These are phyloP conservation scores for Salix viminalis DNA, from an alignment of 345 rosid genomes.

Conservation along the genomic window DNA sequence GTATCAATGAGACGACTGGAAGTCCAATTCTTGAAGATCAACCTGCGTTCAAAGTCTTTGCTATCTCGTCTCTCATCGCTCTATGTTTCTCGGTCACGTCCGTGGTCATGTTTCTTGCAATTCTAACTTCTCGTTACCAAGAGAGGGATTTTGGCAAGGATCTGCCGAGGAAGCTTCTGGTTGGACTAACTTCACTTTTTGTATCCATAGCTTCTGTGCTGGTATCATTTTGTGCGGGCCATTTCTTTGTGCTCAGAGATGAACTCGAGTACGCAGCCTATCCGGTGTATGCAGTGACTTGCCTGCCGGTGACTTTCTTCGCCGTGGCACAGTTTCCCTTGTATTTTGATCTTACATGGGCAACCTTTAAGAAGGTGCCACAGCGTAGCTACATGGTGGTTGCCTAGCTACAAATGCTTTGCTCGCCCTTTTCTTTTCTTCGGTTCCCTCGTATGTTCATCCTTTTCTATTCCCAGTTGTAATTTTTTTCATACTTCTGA, in stretches of 20 bases:
- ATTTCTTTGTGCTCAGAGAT: constrained; percentile 38
- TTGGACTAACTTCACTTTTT: constrained; percentile 18
- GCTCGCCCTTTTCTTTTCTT: no score
- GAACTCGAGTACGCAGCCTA: constrained; percentile 32
- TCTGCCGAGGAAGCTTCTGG: constrained; percentile 16
- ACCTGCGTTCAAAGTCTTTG: constrained; percentile 14
- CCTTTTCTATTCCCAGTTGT: no score
- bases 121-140: constrained; percentile 23
- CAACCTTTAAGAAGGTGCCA: constrained; percentile 40
- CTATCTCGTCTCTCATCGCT: constrained; percentile 22
- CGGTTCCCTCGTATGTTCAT: no score
- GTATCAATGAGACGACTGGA: neutral
- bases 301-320: constrained; percentile 37
- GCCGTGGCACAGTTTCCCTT: constrained; percentile 42
- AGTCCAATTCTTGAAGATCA: constrained; percentile 12
- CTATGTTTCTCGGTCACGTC: constrained; percentile 26
- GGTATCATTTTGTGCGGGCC: constrained; percentile 49
- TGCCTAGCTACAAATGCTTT: neutral
- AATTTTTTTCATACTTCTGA: no score
- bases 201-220: constrained; percentile 21
- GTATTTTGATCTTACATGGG: constrained; percentile 40
- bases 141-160: constrained; percentile 12
- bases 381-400: constrained; percentile 27
- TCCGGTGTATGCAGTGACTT: constrained; percentile 40
- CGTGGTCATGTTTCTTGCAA: constrained; percentile 26